A percentile compares a stretch with the other conserved stretches of the same genome.
These are phyloP conservation scores for Sugiyamaella valdiviana DNA, from an alignment of 805 yeast species.

Conservation along the genomic window DNA sequence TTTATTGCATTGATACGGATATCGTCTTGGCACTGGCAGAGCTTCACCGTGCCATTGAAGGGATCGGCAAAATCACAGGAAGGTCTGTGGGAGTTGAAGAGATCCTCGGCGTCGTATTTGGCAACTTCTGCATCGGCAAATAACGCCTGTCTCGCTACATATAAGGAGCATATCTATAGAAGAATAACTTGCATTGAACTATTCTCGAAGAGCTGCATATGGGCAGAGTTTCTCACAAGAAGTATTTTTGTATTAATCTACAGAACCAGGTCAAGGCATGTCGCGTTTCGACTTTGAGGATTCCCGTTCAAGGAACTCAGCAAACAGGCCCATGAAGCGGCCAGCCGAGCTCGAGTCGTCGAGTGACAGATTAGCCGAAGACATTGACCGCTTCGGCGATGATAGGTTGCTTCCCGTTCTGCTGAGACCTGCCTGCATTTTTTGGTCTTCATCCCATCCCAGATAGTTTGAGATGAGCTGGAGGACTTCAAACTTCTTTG, in stretches of 20 bases:
- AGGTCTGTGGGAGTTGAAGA: constrained; percentile 85
- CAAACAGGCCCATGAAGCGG: constrained; percentile 35
- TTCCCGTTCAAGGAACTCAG: constrained; percentile 33
- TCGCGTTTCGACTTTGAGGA: not conserved
- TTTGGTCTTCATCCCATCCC: constrained; percentile 72
- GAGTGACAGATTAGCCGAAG: constrained; percentile 11
- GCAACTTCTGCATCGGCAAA: constrained; percentile 91
- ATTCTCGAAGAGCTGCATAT: not conserved
- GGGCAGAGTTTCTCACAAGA: no score
- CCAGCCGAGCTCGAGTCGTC: constrained; percentile 17
- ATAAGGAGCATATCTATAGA: not conserved
- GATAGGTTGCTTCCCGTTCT: constrained; percentile 12
- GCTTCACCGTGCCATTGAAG: constrained; percentile 65
- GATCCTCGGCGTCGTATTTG: constrained; percentile 81
- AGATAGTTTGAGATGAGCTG: constrained; percentile 75
- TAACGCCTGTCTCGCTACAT: constrained; percentile 27
- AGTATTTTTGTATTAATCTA: no score
- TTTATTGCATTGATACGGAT: constrained; percentile 37
- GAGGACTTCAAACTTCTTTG: constrained; percentile 89
- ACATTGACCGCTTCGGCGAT: constrained; percentile 14
- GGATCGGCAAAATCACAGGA: constrained; percentile 90
- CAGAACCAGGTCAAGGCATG: not conserved
- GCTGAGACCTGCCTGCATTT: constrained; percentile 30
- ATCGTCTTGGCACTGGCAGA: constrained; percentile 77
- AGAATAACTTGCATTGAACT: not conserved